phyloP scores from a whole-genome alignment of 2,329 filamentous ascomycete species.

The Fusarium miscanthi region DNA sequence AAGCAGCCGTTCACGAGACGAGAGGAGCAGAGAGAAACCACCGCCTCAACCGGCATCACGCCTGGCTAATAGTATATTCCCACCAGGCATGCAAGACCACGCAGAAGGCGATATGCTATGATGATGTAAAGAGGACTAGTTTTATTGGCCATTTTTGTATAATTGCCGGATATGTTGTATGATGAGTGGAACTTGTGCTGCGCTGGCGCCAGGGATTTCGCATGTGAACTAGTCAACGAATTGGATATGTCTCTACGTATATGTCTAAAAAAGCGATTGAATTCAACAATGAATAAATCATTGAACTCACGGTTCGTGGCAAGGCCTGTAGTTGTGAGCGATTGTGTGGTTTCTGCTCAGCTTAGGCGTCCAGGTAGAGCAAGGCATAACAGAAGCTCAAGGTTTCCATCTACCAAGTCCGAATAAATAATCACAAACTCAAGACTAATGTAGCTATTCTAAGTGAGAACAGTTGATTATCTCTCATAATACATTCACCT shows the following conservation, averaged over 20 bases:
- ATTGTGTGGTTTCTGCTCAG: not conserved
- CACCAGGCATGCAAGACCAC: conserved; percentile 49
- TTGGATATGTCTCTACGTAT: not conserved
- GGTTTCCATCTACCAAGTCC: not conserved
- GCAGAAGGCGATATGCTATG: conserved; percentile 53
- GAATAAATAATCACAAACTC: not conserved
- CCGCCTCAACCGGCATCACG: conserved; percentile 57
- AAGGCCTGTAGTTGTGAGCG: not conserved
- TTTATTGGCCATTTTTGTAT: conserved; percentile 10
- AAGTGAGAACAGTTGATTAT: not conserved
- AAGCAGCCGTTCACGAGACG: conserved; percentile 51
- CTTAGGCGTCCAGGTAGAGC: not conserved
- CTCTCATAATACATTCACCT: not conserved
- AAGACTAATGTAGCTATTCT: not conserved
- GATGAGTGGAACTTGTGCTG: conserved; percentile 18
- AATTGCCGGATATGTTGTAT: conserved; percentile 24
- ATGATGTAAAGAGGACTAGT: conserved; percentile 8
- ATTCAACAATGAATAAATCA: not conserved
- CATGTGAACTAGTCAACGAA: not conserved
- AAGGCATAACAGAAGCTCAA: not conserved
- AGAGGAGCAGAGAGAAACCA: conserved; percentile 49
- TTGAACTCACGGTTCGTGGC: not conserved
- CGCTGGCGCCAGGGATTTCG: conserved; percentile 20
- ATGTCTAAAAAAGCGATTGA: conserved; percentile 2
- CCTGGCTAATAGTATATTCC: conserved; percentile 50